Evolutionary conservation across 2,329 filamentous ascomycete species (phyloP).

Genomic region (Xylariaceae sp.): DNA sequence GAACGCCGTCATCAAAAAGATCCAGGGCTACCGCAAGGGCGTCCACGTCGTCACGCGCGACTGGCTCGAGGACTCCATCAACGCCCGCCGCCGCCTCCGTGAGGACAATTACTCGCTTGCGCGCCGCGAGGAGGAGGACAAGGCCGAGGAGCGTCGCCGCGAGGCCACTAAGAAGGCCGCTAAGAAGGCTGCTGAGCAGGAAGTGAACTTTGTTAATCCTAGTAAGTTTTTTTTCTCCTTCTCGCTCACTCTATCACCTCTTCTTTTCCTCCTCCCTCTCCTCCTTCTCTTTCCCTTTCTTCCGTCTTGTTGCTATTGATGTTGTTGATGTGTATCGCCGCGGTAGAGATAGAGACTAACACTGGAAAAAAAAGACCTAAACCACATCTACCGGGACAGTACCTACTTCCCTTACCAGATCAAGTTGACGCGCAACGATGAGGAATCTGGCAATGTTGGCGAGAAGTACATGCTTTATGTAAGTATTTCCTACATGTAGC

Average conservation of each 20-base stretch:
- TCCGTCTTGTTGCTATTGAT: background rate
- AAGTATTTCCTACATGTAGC: conserved; percentile 36
- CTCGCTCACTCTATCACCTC: too few species aligned
- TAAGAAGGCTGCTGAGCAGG: conserved; percentile 35
- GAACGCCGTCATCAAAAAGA: conserved; percentile 44
- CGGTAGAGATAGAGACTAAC: too few species aligned
- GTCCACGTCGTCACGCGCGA: conserved; percentile 51
- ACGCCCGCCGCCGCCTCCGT: conserved; percentile 28
- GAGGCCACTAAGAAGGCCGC: background rate
- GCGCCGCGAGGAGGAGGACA: conserved; percentile 37
- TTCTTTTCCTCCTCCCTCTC: too few species aligned
- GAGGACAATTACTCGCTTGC: conserved; percentile 49
- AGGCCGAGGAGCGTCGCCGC: conserved; percentile 42
- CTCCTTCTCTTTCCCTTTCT: too few species aligned
- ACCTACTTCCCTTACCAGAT: conserved; percentile 67
- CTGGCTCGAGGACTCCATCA: conserved; percentile 56
- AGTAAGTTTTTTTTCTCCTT: conserved; percentile 43
- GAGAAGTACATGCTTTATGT: conserved; percentile 65
- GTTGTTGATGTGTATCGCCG: too few species aligned
- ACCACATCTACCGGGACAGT: conserved; percentile 66
- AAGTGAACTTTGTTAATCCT: conserved; percentile 50
- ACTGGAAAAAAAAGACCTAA: conserved; percentile 49
- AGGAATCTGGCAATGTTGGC: conserved; percentile 47
- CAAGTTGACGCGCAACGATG: conserved; percentile 57
- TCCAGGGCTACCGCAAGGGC: conserved; percentile 38